phyloP scores from a whole-genome alignment of 2,329 filamentous ascomycete genomes.

The Diaporthe velutina region DNA sequence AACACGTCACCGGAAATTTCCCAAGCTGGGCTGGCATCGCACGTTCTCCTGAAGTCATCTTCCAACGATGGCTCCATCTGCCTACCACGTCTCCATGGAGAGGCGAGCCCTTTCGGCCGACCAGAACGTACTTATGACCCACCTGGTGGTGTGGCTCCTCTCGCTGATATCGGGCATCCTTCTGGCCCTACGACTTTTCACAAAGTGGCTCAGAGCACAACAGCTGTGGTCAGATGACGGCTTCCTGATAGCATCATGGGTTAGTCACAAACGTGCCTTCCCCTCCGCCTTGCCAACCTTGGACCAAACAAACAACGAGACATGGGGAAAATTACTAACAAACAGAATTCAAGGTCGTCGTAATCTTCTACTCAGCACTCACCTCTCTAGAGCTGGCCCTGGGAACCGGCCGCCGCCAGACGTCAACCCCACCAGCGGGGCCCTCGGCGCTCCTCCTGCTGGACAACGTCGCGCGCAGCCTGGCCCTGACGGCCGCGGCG shows the following conservation, averaged over 20 bases:
- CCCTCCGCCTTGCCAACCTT: no score
- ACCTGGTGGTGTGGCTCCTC: constrained; percentile 33
- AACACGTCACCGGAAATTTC: constrained; percentile 1
- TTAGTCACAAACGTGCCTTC: not conserved
- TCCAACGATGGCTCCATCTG: not conserved
- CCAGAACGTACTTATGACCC: constrained; percentile 28
- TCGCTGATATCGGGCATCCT: constrained; percentile 25
- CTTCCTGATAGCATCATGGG: constrained; percentile 32
- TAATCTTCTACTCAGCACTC: constrained; percentile 31
- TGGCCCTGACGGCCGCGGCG: constrained; percentile 18
- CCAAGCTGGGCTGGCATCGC: constrained; percentile 3
- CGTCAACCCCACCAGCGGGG: not conserved
- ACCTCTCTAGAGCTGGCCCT: constrained; percentile 33
- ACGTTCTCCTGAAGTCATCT: not conserved
- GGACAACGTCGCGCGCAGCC: constrained; percentile 33
- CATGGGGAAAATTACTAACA: not conserved
- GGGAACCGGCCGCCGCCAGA: constrained; percentile 6
- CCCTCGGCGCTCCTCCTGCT: constrained; percentile 25
- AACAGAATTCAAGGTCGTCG: constrained; percentile 11
- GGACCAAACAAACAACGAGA: not conserved
- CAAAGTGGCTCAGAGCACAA: constrained; percentile 25
- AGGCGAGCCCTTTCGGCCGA: constrained; percentile 14
- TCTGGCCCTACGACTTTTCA: constrained; percentile 26
- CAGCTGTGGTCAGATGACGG: constrained; percentile 29
- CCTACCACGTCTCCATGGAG: not conserved